Base-by-base conservation (phyloP, 2,329 filamentous ascomycete species). In the Cladosporium sp. region DNA sequence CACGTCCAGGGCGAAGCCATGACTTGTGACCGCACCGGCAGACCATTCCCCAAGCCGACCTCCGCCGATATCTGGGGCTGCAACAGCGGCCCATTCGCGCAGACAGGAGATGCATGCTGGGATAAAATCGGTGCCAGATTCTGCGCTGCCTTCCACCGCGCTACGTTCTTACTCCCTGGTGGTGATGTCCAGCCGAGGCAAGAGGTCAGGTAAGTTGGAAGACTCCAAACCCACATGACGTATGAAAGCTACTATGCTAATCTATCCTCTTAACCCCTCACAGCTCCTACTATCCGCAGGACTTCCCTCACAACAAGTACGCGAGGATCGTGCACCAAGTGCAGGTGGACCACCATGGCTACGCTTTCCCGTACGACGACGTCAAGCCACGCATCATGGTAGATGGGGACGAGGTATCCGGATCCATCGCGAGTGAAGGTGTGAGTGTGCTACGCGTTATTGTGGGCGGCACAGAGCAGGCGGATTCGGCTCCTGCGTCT, bases 71-170 rank as follows among this genome's bases (percentile, higher is more conserved):
- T 92, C 68, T 86, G 91, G 72, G 84, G 84, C 52, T 91, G 88
- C 78, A 88, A 85, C 72, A 86, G 82, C 5, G 87, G 87, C 0
- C 85, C 86, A 0, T 66, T 78, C 62, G 67, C 82, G 65, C 69
- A 70, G 5, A 73, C 77, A n/a, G 78, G 78, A 56, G 73, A 70
- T 4, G 75, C 81, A 1, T 75, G 74, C 33, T 78, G 82, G 62
- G 76, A 79, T 65, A 88, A 88, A 40, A 84, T 93, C 57, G 88
- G 88, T 1, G 89, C 91, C 0, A 84, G 91, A n/a, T 79, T 96
- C 12, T 86, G 89, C 1, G 91, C 92, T 1, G 91, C 90, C 0
- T 86, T 94, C 72, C 91, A 94, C 77, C 85, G 91, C 23, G 87
- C 85, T 14, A 94, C 90, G 6, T 78, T 95, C 65, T 76, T 91